phyloP scores from a whole-genome alignment of 345 rosid species.

The Lepidium sativum region DNA sequence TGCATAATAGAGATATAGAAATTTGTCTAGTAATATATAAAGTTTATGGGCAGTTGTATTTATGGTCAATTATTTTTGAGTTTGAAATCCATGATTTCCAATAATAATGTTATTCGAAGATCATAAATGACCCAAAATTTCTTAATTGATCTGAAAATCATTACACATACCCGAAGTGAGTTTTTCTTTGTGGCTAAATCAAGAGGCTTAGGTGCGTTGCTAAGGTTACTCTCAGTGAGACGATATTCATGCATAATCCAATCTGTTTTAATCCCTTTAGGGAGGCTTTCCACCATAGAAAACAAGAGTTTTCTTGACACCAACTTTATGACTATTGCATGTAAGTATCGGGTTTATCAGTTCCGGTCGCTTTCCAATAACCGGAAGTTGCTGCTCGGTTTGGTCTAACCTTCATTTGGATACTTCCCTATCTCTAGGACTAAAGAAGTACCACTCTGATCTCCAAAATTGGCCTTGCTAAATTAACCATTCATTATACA shows the following conservation, averaged over 20 bases:
- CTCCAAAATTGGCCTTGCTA: constrained; percentile 68
- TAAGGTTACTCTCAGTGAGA: constrained; percentile 31
- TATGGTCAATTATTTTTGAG: too few relatives aligned
- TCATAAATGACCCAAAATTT: not conserved
- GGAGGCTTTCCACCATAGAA: constrained; percentile 71
- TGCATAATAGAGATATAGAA: too few relatives aligned
- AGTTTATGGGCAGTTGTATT: too few relatives aligned
- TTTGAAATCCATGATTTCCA: too few relatives aligned
- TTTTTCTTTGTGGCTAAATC: constrained; percentile 37
- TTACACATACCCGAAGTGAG: constrained; percentile 44
- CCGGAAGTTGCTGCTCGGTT: constrained; percentile 72
- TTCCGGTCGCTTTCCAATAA: constrained; percentile 72
- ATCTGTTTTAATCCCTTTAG: constrained; percentile 58
- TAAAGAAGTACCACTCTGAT: constrained; percentile 76
- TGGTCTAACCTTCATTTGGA: constrained; percentile 64
- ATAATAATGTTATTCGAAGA: too few relatives aligned
- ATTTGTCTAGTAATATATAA: too few relatives aligned
- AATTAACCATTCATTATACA: not conserved
- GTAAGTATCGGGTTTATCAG: constrained; percentile 65
- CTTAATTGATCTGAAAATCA: not conserved
- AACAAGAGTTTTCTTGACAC: constrained; percentile 63
- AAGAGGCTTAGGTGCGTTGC: constrained; percentile 24
- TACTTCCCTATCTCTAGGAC: constrained; percentile 63
- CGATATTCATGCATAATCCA: constrained; percentile 82
- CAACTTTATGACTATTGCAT: constrained; percentile 44